Conservation (phyloP, 805 yeast species). For the Cyberlindnera mrakii region DNA sequence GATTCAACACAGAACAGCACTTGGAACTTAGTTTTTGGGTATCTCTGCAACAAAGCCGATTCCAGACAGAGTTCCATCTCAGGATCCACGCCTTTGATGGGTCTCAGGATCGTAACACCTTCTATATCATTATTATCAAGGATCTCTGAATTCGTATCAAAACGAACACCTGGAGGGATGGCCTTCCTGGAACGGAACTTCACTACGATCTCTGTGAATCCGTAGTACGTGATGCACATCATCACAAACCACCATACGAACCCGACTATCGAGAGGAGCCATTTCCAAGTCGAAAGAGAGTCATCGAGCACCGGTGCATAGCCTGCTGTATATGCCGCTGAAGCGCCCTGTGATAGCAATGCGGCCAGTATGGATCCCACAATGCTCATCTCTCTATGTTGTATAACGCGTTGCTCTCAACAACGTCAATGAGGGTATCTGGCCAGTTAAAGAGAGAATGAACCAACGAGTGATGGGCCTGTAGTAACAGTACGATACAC, state of each 20-base stretch:
- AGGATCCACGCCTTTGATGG: constrained; percentile 79
- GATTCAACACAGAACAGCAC: constrained; percentile 72
- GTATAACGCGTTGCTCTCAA: no score
- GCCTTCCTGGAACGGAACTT: constrained; percentile 16
- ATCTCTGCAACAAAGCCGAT: constrained; percentile 61
- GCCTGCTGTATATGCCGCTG: no score
- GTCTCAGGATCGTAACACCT: constrained; percentile 75
- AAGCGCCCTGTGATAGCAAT: no score
- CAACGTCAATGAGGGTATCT: no score
- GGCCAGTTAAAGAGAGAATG: no score
- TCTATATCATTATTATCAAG: constrained; percentile 33
- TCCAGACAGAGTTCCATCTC: constrained; percentile 64
- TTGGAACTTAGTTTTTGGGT: constrained; percentile 56
- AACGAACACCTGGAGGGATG: constrained; percentile 5
- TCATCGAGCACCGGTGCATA: no score
- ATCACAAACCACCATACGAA: constrained; percentile 23
- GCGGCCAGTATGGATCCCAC: no score
- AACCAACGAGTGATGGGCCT: no score
- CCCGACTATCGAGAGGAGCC: constrained; percentile 13
- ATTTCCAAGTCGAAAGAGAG: neutral
- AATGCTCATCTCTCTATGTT: no score
- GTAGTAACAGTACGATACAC: no score
- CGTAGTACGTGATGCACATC: constrained; percentile 14
- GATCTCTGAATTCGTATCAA: constrained; percentile 4
- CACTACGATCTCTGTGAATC: constrained; percentile 19